Evolutionary conservation across 768 basidiomycete genomes (phyloP).

Genomic region (Tulasnella sp.): DNA sequence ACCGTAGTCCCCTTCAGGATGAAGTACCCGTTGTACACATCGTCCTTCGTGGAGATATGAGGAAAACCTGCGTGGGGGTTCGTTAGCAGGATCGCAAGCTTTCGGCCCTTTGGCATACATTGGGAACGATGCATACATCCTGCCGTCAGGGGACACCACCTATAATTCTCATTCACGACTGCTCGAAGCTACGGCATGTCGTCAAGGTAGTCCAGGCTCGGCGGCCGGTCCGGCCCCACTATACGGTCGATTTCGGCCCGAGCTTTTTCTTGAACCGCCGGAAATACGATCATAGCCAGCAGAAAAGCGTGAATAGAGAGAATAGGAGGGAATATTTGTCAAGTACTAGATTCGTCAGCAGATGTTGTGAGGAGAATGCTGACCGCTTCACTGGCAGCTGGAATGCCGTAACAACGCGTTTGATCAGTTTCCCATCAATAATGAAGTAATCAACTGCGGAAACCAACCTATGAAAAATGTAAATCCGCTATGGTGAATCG

Average conservation of each 20-base stretch:
- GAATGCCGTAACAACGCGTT: no score
- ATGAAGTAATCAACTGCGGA: no score
- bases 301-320: background rate
- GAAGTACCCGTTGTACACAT: slow-evolving; percentile 2
- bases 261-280: slow-evolving; percentile 43
- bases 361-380: no score
- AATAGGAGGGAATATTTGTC: no score
- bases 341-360: no score
- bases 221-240: slow-evolving; percentile 43
- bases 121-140: background rate
- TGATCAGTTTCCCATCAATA: no score
- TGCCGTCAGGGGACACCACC: slow-evolving; percentile 34
- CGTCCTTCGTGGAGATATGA: no score
- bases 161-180: slow-evolving; percentile 36
- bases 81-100: no score
- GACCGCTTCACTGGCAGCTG: no score
- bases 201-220: slow-evolving; percentile 33
- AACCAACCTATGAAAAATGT: background rate
- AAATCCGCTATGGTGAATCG: no score
- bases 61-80: no score
- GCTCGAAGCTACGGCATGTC: slow-evolving; percentile 31
- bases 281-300: slow-evolving; percentile 45
- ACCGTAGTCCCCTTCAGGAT: slow-evolving; percentile 20
- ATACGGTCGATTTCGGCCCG: slow-evolving; percentile 44
- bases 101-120: no score